These are phyloP conservation scores for Phoma herbarum DNA, from an alignment of 2,329 filamentous ascomycete genomes.

Conservation along the genomic window DNA sequence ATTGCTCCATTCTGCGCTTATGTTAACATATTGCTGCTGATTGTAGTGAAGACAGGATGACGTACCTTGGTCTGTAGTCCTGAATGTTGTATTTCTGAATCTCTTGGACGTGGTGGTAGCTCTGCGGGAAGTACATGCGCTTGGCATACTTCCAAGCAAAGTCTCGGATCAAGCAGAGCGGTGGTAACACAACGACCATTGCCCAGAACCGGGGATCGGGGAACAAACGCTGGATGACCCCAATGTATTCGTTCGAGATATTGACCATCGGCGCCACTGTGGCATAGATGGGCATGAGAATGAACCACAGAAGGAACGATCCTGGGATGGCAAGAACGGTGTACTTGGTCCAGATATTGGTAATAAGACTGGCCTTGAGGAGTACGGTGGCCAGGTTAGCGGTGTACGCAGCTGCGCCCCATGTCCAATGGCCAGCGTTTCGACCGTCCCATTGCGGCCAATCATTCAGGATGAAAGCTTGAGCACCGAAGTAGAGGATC, in stretches of 20 bases:
- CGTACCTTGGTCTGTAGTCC: conserved; percentile 92
- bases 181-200: conserved; percentile 81
- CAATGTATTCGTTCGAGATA: conserved; percentile 84
- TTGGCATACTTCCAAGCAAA: conserved; percentile 98
- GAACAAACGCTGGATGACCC: conserved; percentile 83
- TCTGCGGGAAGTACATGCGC: conserved; percentile 94
- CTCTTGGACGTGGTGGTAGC: conserved; percentile 98
- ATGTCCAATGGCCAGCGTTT: conserved; percentile 93
- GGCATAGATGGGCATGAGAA: conserved; percentile 87
- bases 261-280: conserved; percentile 82
- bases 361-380: conserved; percentile 92
- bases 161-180: conserved; percentile 84
- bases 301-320: conserved; percentile 89
- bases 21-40: not conserved
- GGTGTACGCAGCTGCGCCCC: conserved; percentile 94
- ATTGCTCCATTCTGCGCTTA: conserved; percentile 87
- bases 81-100: conserved; percentile 99
- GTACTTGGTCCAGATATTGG: conserved; percentile 99
- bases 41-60: conserved; percentile 21
- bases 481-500: conserved; percentile 84
- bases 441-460: conserved; percentile 80
- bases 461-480: conserved; percentile 84
- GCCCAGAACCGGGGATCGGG: conserved; percentile 88
- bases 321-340: conserved; percentile 95
- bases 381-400: conserved; percentile 92